Percentiles rank a stretch among this genome's conserved stretches.
Conservation (phyloP, 2,329 filamentous ascomycete species). For the Camptophora hylomeconis region DNA sequence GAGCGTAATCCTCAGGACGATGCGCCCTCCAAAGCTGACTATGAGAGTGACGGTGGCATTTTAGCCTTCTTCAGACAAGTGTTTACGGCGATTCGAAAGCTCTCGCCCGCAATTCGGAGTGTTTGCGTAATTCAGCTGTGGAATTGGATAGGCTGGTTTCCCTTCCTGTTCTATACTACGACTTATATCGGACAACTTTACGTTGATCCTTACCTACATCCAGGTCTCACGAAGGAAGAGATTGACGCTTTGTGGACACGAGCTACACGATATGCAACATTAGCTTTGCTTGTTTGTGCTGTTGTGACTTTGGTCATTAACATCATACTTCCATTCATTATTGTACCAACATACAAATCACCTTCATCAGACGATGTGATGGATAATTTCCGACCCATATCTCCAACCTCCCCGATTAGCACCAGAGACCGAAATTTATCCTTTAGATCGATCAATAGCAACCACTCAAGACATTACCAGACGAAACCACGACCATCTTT, state of each 20-base stretch:
- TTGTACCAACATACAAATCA: constrained; percentile 59
- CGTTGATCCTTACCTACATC: constrained; percentile 67
- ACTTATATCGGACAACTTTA: constrained; percentile 92
- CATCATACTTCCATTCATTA: constrained; percentile 71
- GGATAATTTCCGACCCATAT: constrained; percentile 1
- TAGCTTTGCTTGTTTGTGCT: constrained; percentile 79
- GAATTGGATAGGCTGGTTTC: constrained; percentile 92
- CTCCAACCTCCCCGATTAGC: constrained; percentile 1
- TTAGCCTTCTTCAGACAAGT: constrained; percentile 69
- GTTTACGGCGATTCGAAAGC: constrained; percentile 58
- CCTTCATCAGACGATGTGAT: constrained; percentile 4
- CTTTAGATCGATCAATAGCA: constrained; percentile 11
- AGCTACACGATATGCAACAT: constrained; percentile 75
- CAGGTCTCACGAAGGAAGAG: constrained; percentile 61
- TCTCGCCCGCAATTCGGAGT: constrained; percentile 69
- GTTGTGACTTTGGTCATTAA: constrained; percentile 72
- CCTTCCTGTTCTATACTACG: constrained; percentile 87
- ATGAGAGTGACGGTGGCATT: constrained; percentile 45
- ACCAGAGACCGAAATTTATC: not conserved
- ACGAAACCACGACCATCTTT: constrained; percentile 6
- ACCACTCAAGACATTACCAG: constrained; percentile 4
- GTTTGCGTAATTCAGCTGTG: constrained; percentile 76
- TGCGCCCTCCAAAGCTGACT: constrained; percentile 45
- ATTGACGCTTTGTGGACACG: constrained; percentile 70
- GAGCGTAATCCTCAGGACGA: constrained; percentile 73